phyloP scores from a whole-genome alignment of 768 basidiomycete genomes.

The Cystobasidium ongulense region DNA sequence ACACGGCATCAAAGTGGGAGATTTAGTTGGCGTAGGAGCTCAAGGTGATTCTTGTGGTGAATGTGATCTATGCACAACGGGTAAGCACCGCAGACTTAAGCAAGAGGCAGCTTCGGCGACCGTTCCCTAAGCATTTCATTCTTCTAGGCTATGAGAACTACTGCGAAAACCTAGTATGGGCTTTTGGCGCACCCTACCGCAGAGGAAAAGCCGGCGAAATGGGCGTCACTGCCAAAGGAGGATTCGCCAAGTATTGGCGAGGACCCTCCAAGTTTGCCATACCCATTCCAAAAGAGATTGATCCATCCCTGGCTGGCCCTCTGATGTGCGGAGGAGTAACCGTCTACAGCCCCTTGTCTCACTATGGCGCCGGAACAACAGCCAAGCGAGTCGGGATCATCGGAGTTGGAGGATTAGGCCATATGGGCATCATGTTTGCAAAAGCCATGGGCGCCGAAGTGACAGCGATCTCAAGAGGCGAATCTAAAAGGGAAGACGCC shows the following conservation, averaged over 20 bases:
- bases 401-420: constrained; percentile 55
- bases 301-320: constrained; percentile 42
- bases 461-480: constrained; percentile 55
- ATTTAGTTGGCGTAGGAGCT: not conserved
- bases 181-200: not conserved
- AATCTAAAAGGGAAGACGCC: constrained; percentile 53
- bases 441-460: constrained; percentile 55
- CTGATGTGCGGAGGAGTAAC: constrained; percentile 61
- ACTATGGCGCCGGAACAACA: constrained; percentile 50
- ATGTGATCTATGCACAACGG: not conserved
- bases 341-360: constrained; percentile 56
- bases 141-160: not conserved
- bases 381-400: constrained; percentile 53
- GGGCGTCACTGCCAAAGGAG: not conserved
- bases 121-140: too few species aligned
- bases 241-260: not conserved
- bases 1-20: not conserved
- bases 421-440: constrained; percentile 49
- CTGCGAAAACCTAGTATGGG: not conserved
- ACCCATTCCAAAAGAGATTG: not conserved
- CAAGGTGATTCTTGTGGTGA: not conserved
- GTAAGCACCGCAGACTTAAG: too few species aligned
- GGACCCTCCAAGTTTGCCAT: not conserved
- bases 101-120: too few species aligned
- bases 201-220: not conserved